phyloP scores from a whole-genome alignment of 1,284 basidiomycete species.

The Leucoagaricus sp. region DNA sequence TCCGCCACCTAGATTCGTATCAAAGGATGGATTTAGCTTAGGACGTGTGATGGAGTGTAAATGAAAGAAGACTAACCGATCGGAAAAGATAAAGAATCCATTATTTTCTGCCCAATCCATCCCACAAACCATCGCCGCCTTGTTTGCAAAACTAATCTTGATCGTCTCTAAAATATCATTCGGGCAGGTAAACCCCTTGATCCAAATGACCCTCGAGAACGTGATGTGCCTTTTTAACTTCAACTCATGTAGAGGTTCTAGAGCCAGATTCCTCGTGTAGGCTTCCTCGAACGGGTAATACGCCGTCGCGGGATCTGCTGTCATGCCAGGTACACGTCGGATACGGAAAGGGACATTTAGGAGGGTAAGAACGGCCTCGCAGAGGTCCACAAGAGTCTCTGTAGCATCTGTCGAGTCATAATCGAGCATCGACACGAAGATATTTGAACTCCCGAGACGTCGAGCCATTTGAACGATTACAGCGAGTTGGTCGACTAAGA shows the following conservation, averaged over 20 bases:
- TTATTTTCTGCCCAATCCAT: slow-evolving; percentile 99
- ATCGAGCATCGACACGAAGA: slow-evolving; percentile 96
- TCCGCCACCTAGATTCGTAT: slow-evolving; percentile 79
- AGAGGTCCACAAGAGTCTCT: slow-evolving; percentile 87
- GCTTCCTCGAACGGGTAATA: slow-evolving; percentile 96
- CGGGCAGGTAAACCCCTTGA: slow-evolving; percentile 96
- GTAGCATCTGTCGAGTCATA: slow-evolving; percentile 93
- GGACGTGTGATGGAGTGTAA: not conserved
- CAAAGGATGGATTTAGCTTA: not conserved
- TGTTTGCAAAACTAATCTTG: slow-evolving; percentile 84
- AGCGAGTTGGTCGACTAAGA: slow-evolving; percentile 94
- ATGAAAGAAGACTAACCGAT: slow-evolving; percentile 57
- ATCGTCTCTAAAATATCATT: slow-evolving; percentile 95
- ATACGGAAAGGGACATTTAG: slow-evolving; percentile 92
- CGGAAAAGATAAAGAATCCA: slow-evolving; percentile 95
- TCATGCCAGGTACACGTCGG: slow-evolving; percentile 85
- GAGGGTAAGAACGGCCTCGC: slow-evolving; percentile 88
- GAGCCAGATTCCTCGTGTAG: slow-evolving; percentile 85
- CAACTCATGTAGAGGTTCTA: slow-evolving; percentile 90
- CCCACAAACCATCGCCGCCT: slow-evolving; percentile 95
- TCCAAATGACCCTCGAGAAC: slow-evolving; percentile 91
- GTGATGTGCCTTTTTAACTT: slow-evolving; percentile 72
- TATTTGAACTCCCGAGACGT: slow-evolving; percentile 81
- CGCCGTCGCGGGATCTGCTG: slow-evolving; percentile 77
- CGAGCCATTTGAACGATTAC: slow-evolving; percentile 93